Evolutionary conservation across 495 filamentous ascomycete genomes (phyloP).

Genomic region (Neurospora discreta): DNA sequence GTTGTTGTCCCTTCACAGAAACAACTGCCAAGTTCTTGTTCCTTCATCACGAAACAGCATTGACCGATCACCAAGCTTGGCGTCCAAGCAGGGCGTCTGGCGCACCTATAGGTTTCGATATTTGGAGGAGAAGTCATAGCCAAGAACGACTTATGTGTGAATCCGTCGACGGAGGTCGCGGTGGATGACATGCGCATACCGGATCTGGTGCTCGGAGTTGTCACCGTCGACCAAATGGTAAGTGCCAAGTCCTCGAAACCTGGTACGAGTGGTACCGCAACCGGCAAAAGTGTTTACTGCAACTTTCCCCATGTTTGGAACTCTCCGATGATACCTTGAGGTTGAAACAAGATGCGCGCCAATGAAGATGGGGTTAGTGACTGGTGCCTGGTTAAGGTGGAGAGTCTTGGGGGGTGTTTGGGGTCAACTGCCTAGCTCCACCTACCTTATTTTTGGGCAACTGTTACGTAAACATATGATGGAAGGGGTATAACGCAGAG

Average conservation of each 20-base stretch:
- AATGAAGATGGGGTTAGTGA: neutral
- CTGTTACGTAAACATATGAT: neutral
- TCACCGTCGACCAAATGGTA: neutral
- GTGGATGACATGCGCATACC: neutral
- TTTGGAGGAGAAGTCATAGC: neutral
- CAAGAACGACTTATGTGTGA: neutral
- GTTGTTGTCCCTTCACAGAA: neutral
- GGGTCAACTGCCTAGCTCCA: neutral
- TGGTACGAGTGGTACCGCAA: neutral
- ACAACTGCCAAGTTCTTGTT: neutral
- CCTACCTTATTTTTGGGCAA: neutral
- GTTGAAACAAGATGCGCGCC: neutral
- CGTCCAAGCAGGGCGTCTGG: neutral
- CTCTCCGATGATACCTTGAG: neutral
- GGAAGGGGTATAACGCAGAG: neutral
- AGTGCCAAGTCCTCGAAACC: neutral
- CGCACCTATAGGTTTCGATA: neutral
- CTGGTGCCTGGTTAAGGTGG: neutral
- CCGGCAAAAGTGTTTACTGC: neutral
- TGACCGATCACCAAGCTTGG: neutral
- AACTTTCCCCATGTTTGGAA: neutral
- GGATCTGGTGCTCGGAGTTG: neutral
- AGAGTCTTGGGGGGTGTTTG: neutral
- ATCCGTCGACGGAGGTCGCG: neutral
- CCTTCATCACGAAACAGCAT: neutral